Evolutionary conservation across 2,329 filamentous ascomycete genomes (phyloP), one percentile per base, ranked within the genome.

Genomic region (Fonsecaea nubica): DNA sequence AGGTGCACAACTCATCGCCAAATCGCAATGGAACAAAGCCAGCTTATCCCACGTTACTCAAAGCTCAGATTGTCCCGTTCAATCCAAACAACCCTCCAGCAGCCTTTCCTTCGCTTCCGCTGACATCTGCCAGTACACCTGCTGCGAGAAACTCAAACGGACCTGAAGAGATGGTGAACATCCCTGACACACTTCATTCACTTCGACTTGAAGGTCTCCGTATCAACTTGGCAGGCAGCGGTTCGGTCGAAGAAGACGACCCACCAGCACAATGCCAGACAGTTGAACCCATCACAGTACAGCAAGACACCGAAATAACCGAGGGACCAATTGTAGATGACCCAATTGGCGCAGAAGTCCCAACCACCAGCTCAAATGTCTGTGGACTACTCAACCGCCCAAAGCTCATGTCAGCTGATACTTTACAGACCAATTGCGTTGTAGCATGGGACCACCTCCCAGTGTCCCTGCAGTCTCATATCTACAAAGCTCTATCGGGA

Each of bases 41-140:
- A 21, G 4, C 72, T 67, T 67, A 70, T 75, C 56, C 75, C 76
- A 57, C 52, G 5, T 52, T 67, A 40, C 54, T 71, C 33, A 36
- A 45, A 55, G 50, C 38, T 3, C 55, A 58, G 15, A 32, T 64
- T 25, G 52, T 70, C 50, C 56, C 67, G 18, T 82, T 75, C 64
- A 73, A 81, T 67, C 79, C 80, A 9, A 72, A 77, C 52, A 70
- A 77, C 15, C 77, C 76, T 50, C 77, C 80, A 52, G 80, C 80
- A 38, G 77, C 76, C 6, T 82, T 82, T 63, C 80, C 80, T 25
- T 80, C 77, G 7, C 62, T 80, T 18, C 66, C 66, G 50, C 58
- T 69, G 55, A 63, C 35, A 13, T 61, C 35, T 30, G 21, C 12
- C n/a, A 54, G 40, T 48, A 18, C 33, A 21, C 7, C 32, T n/a